Evolutionary conservation across 164 flowering plant species (phyloP).

Genomic region (Stephania cephalantha): DNA sequence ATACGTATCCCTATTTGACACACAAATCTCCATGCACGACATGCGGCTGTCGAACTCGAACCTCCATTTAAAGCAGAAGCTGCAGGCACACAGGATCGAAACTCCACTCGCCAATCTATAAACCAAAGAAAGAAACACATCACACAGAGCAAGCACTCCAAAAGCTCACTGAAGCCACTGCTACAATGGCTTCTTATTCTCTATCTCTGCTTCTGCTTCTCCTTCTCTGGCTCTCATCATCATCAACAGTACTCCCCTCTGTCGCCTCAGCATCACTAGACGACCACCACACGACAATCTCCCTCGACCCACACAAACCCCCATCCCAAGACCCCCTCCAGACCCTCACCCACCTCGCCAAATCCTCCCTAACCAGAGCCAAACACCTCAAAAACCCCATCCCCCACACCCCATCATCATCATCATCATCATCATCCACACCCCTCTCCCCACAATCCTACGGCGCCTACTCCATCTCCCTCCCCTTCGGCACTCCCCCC

Average conservation of each 20-base stretch:
- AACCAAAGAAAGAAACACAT: background rate
- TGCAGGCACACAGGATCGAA: background rate
- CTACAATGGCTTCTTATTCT: background rate
- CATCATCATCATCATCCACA: conserved; percentile 3
- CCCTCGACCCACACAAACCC: conserved; percentile 23
- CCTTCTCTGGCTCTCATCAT: background rate
- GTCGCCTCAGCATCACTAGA: background rate
- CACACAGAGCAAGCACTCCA: background rate
- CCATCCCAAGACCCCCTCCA: conserved; percentile 23
- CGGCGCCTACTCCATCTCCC: conserved; percentile 55
- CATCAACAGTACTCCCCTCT: background rate
- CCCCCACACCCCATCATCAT: background rate
- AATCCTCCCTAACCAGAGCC: conserved; percentile 44
- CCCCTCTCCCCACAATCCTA: conserved; percentile 42
- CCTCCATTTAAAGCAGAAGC: background rate
- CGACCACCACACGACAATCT: conserved; percentile 17
- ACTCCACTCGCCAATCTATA: background rate
- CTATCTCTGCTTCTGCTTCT: conserved; percentile 1
- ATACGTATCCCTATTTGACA: too few relatives aligned
- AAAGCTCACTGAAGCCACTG: background rate
- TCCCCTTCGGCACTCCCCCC: conserved; percentile 65
- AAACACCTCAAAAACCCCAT: conserved; percentile 38
- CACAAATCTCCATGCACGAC: too few relatives aligned
- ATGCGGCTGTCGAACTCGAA: too few relatives aligned
- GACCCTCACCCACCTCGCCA: conserved; percentile 28